Evolutionary conservation across 2,329 filamentous ascomycete genomes (phyloP).

Genomic region (Cytospora paraplurivora): DNA sequence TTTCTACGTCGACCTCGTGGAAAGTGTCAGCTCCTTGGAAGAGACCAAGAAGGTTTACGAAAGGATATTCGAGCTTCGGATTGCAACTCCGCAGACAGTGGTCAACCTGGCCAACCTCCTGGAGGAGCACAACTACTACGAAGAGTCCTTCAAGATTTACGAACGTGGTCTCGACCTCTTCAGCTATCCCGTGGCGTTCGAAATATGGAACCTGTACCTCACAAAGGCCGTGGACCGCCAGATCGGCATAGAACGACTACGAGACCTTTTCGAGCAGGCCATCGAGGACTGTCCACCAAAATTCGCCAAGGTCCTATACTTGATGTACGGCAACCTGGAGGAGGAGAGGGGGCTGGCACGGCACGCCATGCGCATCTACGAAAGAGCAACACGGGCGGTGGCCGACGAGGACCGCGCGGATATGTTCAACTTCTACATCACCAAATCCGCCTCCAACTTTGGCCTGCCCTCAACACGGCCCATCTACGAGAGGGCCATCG

Average conservation of each 20-base stretch:
- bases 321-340: constrained; percentile 98
- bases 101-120: constrained; percentile 97
- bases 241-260: constrained; percentile 89
- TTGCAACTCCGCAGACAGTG: constrained; percentile 96
- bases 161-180: constrained; percentile 97
- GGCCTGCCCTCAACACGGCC: constrained; percentile 90
- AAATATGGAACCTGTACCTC: constrained; percentile 97
- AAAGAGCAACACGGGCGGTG: constrained; percentile 91
- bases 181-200: constrained; percentile 96
- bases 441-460: constrained; percentile 97
- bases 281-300: constrained; percentile 92
- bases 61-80: constrained; percentile 95
- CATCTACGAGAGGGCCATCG: constrained; percentile 95
- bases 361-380: constrained; percentile 98
- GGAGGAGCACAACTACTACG: constrained; percentile 92
- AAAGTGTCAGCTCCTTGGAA: constrained; percentile 87
- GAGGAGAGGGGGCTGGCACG: constrained; percentile 92
- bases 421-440: constrained; percentile 99
- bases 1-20: constrained; percentile 97
- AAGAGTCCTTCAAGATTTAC: constrained; percentile 97
- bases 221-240: constrained; percentile 97
- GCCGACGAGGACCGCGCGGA: constrained; percentile 92
- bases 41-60: constrained; percentile 96
- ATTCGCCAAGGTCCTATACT: constrained; percentile 92
- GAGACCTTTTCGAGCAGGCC: constrained; percentile 96